Evolutionary conservation across 2,329 filamentous ascomycete species (phyloP).

Genomic region (Penicillium sp.): DNA sequence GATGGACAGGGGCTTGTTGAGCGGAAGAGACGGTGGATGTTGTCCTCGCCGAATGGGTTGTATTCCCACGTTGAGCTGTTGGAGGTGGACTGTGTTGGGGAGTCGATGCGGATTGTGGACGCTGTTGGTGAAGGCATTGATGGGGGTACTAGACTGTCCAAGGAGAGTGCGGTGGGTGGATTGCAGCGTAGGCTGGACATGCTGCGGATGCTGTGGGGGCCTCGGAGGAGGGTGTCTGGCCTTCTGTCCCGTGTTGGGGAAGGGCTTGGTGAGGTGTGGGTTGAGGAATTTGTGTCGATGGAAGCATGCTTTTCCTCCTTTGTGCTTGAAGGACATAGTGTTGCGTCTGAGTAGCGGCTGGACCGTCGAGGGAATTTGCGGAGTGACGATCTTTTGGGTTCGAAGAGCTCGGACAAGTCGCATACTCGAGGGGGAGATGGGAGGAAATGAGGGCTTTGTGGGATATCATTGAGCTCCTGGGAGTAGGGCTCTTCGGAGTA

Average conservation of each 20-base stretch:
- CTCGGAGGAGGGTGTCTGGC: constrained; percentile 7
- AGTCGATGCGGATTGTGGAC: constrained; percentile 20
- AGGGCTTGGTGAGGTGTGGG: constrained; percentile 11
- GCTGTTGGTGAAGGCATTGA: constrained; percentile 19
- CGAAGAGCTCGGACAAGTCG: constrained; percentile 19
- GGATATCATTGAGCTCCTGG: constrained; percentile 25
- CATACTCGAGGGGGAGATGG: constrained; percentile 11
- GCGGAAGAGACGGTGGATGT: constrained; percentile 60
- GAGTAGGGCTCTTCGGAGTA: constrained; percentile 24
- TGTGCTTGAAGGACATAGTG: constrained; percentile 26
- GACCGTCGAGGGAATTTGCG: constrained; percentile 29
- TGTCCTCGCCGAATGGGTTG: constrained; percentile 43
- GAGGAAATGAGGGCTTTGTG: constrained; percentile 12
- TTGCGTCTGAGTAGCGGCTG: constrained; percentile 33
- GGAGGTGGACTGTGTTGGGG: constrained; percentile 10
- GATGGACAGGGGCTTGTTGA: constrained; percentile 53
- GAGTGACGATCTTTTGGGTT: constrained; percentile 25
- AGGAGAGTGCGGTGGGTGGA: constrained; percentile 22
- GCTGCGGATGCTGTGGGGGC: constrained; percentile 18
- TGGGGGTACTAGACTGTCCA: constrained; percentile 26
- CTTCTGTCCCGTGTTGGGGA: constrained; percentile 13
- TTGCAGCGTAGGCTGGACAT: constrained; percentile 23
- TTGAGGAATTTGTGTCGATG: constrained; percentile 21
- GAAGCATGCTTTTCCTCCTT: constrained; percentile 24
- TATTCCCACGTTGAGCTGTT: constrained; percentile 16